Evolutionary conservation across 202 grass and related monocot genomes (phyloP).

Genomic region (Digitaria exilis): DNA sequence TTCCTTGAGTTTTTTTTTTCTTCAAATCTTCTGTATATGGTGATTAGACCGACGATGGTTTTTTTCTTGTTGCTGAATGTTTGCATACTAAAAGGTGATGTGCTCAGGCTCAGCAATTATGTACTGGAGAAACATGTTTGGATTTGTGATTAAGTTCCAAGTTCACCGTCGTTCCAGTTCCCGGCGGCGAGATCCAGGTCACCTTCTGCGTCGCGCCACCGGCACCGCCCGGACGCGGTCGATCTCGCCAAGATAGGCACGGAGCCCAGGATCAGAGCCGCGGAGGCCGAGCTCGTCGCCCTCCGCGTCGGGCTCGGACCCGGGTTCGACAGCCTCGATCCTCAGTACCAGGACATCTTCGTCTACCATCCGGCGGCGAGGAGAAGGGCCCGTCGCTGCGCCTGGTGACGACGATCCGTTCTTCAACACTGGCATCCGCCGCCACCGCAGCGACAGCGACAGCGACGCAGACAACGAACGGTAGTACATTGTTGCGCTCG

Average conservation of each 20-base stretch:
- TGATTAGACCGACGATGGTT: too few relatives aligned
- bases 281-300: not conserved
- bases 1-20: not conserved
- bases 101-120: too few relatives aligned
- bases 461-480: not conserved
- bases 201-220: not conserved
- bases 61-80: too few relatives aligned
- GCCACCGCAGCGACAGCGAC: not conserved
- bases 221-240: not conserved
- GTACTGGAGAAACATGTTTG: too few relatives aligned
- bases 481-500: not conserved
- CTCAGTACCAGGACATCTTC: not conserved
- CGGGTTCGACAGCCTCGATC: not conserved
- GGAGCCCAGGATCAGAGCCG: not conserved
- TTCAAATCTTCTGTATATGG: too few relatives aligned
- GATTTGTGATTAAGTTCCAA: too few relatives aligned
- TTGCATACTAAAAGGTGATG: too few relatives aligned
- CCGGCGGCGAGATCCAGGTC: not conserved
- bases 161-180: too few relatives aligned
- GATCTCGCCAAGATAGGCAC: not conserved
- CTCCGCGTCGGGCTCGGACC: not conserved
- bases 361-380: not conserved
- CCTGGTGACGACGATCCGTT: not conserved
- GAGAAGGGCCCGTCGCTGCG: not conserved
- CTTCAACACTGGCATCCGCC: not conserved